Base-by-base conservation (phyloP, 2,329 filamentous ascomycete species). In the Cladosporium sp. region DNA sequence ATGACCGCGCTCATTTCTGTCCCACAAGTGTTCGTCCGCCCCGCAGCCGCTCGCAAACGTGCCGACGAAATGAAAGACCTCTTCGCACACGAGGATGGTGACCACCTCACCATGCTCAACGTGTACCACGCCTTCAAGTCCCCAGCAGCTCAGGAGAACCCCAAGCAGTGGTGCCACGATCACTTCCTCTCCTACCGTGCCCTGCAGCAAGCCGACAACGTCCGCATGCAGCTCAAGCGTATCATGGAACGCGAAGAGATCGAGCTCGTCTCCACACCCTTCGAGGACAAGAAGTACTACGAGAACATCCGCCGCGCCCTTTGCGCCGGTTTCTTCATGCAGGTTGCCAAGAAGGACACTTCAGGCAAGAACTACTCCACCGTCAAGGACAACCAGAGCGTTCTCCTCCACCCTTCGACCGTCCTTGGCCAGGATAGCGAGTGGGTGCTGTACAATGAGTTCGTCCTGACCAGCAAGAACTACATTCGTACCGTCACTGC, bases 361-460 rank as follows among this genome's bases (percentile, higher is more conserved):
- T 87, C 84, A 28, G 89, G 90, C 70, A 97, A 97, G 80, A 84
- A 90, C 40, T 99, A 99, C 77, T 86, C 87, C 62, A 99, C 94
- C 1, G 88, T 99, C 72, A 99, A 97, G 79, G 95, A 99, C 70
- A 89, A 97, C 68, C 93, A 97, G 76, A 88, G 84, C 47, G 94
- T 99, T 45, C 81, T 97, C 66, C 82, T 99, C 60, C 94, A 99
- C 75, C 94, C 94, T 1, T 94, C 90, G 63, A 97, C 92, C 0
- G 92, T 96, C 32, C 80, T 99, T 20, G 84, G 86, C 51, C 87
- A 91, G 58, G 92, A 97, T 59, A 90, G 87, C 65, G 94, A 99
- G 65, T 99, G 94, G 94, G 90, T 99, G 24, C 78, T 99, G 24
- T 99, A 99, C 77, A 96, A 97, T 68, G 95, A 99, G 71, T 99